Base-by-base conservation (phyloP, 2,329 filamentous ascomycete genomes). In the Hypoxylon sp. region DNA sequence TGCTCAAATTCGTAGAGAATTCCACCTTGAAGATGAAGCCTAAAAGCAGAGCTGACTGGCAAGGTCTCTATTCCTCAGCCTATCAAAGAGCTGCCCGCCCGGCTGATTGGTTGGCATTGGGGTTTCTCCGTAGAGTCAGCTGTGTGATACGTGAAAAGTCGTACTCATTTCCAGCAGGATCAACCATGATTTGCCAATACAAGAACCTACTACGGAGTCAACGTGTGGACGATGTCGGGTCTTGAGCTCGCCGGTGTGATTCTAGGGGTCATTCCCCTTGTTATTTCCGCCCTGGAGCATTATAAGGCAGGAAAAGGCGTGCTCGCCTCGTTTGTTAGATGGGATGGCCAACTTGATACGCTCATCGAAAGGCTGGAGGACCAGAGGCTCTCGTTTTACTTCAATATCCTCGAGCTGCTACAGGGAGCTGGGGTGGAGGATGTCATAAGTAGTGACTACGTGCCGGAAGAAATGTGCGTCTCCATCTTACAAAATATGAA, bases 381-480 rank as follows among this genome's bases (percentile, higher is more conserved):
- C n/a, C 67, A 70, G 45, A 65, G 43, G 38, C 36, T 49, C 2
- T 65, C 67, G 21, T 65, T 55, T 19, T 38, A 25, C 67, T 28
- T 23, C 45, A 2, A 67, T 43, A 43, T 43, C 17, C 38, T 43
- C 38, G 38, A 43, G 38, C 9, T 43, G 14, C 38, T 43, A 21
- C 38, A 43, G 17, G 38, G 17, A 3, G 38, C 38, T 43, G 38
- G 38, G 5, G 38, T 43, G 10, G 38, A 43, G n/a, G 38, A 43
- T 11, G 38, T 43, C 7, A 21, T 43, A n/a, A 21, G 10, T 43
- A 19, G 38, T 11, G 38, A 43, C 17, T 43, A 43, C 21, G 17
- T 21, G 17, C n/a, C 38, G 17, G 38, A 43, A 43, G 38, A 43
- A 43, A 43, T 10, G 5, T 43, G 38, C 11, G 38, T 43, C 17